A percentile compares a stretch with the other conserved stretches of the same genome.
Conservation (phyloP, 495 filamentous ascomycete species). For the Beverwykella pulmonaria region DNA sequence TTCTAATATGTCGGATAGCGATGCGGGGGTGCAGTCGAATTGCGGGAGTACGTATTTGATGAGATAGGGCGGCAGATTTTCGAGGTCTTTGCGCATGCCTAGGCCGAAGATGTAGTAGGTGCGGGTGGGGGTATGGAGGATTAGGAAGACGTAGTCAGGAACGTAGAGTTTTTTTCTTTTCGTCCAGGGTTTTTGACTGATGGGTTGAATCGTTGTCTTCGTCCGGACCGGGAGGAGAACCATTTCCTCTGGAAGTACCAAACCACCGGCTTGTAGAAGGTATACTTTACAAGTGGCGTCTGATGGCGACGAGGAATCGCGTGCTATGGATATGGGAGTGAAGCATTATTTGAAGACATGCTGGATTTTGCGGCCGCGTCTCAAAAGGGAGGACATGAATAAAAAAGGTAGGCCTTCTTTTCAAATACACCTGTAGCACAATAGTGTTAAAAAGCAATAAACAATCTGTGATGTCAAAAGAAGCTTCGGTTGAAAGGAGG, state of each 20-base stretch:
- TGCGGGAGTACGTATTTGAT: constrained; percentile 18
- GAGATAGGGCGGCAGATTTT: constrained; percentile 22
- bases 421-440: too few relatives aligned
- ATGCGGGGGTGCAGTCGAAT: constrained; percentile 3
- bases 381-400: too few relatives aligned
- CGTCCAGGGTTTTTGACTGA: not conserved
- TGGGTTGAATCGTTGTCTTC: not conserved
- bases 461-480: too few relatives aligned
- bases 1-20: constrained; percentile 10
- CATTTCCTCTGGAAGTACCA: constrained; percentile 16
- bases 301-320: constrained; percentile 19
- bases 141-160: constrained; percentile 28
- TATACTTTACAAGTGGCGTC: constrained; percentile 22
- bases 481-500: too few relatives aligned
- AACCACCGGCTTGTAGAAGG: constrained; percentile 27
- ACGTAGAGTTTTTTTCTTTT: constrained; percentile 7
- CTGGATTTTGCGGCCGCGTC: not conserved
- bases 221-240: constrained; percentile 22
- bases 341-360: not conserved
- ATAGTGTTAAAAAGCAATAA: too few relatives aligned
- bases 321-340: constrained; percentile 14
- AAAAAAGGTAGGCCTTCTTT: too few relatives aligned
- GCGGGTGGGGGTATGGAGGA: constrained; percentile 11
- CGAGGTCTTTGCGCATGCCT: constrained; percentile 27
- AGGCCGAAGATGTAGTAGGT: constrained; percentile 29